Evolutionary conservation across 129 eudicot genomes (phyloP).

Genomic region (Lactuca saligna): DNA sequence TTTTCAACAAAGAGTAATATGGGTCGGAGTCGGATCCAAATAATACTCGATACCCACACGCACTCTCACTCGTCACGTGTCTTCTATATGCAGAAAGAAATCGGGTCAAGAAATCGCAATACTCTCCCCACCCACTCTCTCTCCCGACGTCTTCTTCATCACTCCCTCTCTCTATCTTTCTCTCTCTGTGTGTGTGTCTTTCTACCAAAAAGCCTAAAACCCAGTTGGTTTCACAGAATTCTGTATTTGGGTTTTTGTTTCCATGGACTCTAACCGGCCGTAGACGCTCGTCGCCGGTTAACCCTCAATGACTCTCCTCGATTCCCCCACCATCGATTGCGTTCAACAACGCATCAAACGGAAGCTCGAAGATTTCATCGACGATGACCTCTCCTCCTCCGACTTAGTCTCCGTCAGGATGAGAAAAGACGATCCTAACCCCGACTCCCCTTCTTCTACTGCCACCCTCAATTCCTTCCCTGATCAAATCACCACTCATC

Average conservation of each 20-base stretch:
- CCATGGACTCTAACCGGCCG: constrained; percentile 36
- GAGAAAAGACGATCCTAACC: constrained; percentile 42
- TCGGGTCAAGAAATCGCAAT: background rate
- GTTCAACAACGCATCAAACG: constrained; percentile 48
- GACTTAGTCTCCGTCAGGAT: constrained; percentile 35
- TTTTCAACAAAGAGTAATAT: background rate
- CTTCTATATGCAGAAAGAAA: background rate
- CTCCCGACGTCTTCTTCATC: constrained; percentile 4
- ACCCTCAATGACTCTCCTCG: constrained; percentile 40
- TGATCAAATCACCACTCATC: constrained; percentile 9
- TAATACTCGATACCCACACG: background rate
- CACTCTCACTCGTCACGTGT: background rate
- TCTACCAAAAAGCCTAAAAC: constrained; percentile 3
- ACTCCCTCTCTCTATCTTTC: background rate
- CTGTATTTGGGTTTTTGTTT: constrained; percentile 4
- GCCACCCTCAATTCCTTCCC: constrained; percentile 8
- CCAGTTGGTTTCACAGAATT: constrained; percentile 10
- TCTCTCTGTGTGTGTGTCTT: background rate
- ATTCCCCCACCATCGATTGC: constrained; percentile 37
- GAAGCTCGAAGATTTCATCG: constrained; percentile 59
- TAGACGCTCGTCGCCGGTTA: constrained; percentile 15
- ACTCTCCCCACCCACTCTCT: background rate
- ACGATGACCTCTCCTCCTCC: constrained; percentile 27
- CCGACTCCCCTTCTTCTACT: constrained; percentile 27
- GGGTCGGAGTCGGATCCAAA: background rate